Evolutionary conservation across 352 stramenopile species (phyloP).

Genomic region (Phytopythium mirpurense): DNA sequence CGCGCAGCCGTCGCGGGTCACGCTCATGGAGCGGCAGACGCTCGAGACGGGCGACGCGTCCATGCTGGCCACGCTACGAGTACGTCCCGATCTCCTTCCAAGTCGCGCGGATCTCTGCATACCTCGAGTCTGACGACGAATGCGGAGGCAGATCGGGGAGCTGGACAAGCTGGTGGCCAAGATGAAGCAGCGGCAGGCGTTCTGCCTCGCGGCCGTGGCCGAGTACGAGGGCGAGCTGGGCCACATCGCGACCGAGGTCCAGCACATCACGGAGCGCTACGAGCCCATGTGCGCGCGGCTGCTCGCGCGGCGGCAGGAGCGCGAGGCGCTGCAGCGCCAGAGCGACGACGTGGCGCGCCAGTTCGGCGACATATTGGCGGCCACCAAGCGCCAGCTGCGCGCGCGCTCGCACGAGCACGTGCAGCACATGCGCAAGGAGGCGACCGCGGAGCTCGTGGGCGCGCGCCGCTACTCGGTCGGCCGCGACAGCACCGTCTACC

Average conservation of each 20-base stretch:
- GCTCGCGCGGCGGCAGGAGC: constrained; percentile 45
- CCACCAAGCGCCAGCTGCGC: constrained; percentile 52
- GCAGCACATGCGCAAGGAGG: constrained; percentile 57
- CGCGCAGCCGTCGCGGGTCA: constrained; percentile 36
- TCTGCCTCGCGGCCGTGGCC: constrained; percentile 38
- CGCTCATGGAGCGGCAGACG: constrained; percentile 66
- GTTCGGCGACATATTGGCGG: constrained; percentile 62
- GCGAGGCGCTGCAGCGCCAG: constrained; percentile 36
- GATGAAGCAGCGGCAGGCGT: constrained; percentile 61
- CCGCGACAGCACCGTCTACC: constrained; percentile 57
- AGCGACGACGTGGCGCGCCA: constrained; percentile 38
- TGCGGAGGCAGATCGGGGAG: constrained; percentile 57
- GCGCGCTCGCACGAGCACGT: constrained; percentile 51
- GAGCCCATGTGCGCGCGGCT: constrained; percentile 53
- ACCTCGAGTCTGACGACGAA: no score
- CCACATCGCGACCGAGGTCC: constrained; percentile 56
- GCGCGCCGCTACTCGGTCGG: constrained; percentile 52
- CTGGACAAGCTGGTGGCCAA: constrained; percentile 67
- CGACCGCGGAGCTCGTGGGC: constrained; percentile 35
- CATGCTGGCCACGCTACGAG: constrained; percentile 66
- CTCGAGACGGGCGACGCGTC: constrained; percentile 65
- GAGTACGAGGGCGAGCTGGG: constrained; percentile 56
- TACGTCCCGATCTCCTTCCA: no score
- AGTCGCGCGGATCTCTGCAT: no score
- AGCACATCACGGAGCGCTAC: constrained; percentile 62